These are phyloP conservation scores for Xenoacremonium recifei DNA, from an alignment of 2,329 filamentous ascomycete genomes.

Conservation along the genomic window DNA sequence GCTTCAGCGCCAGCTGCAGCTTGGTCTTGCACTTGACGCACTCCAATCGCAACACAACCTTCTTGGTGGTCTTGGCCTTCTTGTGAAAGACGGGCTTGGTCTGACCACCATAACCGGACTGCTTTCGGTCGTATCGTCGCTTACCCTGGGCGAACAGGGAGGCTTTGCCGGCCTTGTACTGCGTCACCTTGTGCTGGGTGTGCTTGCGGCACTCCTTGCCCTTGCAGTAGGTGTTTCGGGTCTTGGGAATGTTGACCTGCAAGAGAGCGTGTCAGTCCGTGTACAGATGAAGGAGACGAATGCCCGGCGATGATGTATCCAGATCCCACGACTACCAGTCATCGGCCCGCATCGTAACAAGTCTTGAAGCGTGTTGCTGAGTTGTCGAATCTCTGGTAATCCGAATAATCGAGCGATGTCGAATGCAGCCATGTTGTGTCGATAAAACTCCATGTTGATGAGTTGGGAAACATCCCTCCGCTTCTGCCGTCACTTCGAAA, in stretches of 20 bases:
- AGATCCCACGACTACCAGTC: slow-evolving; percentile 5
- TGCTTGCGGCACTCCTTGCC: slow-evolving; percentile 91
- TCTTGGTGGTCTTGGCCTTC: slow-evolving; percentile 99
- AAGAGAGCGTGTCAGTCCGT: too few species aligned
- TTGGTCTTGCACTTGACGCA: slow-evolving; percentile 98
- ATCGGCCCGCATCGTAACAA: slow-evolving; percentile 20
- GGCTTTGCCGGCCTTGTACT: slow-evolving; percentile 97
- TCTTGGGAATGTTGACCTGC: slow-evolving; percentile 98
- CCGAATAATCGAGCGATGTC: too few species aligned
- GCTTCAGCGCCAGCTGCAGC: slow-evolving; percentile 96
- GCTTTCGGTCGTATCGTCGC: slow-evolving; percentile 99
- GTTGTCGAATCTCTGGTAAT: too few species aligned
- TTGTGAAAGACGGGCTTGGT: slow-evolving; percentile 99
- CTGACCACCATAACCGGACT: slow-evolving; percentile 99
- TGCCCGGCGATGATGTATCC: slow-evolving; percentile 16
- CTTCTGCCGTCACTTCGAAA: slow-evolving; percentile 19
- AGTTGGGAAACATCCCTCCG: too few species aligned
- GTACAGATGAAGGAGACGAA: slow-evolving; percentile 31
- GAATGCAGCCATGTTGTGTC: too few species aligned
- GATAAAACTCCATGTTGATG: too few species aligned
- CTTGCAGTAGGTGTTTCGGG: slow-evolving; percentile 96
- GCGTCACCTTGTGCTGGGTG: slow-evolving; percentile 89
- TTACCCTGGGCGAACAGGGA: slow-evolving; percentile 98
- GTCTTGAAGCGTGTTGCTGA: slow-evolving; percentile 6
- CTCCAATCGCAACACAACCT: slow-evolving; percentile 97